Conservation (phyloP, 371 early-diverging fungal genomes). For the Mortierella sp. region DNA sequence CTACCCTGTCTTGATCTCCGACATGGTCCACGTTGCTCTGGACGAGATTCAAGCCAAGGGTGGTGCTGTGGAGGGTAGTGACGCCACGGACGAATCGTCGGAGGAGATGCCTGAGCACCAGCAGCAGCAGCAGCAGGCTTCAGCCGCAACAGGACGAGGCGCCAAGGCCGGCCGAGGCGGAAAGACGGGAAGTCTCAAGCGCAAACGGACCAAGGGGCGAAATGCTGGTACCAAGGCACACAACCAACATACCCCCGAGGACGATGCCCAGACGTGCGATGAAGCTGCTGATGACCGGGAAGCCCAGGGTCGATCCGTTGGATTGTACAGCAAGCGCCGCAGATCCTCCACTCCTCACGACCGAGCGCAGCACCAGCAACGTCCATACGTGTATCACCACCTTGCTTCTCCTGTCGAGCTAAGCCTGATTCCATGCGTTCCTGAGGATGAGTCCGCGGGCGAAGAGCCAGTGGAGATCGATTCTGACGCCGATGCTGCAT, state of each 20-base stretch:
- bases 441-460: neutral
- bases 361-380: neutral
- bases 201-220: neutral
- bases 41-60: slow-evolving; percentile 43
- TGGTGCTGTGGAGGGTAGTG: slow-evolving; percentile 27
- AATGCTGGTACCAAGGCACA: neutral
- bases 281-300: neutral
- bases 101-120: slow-evolving; percentile 28
- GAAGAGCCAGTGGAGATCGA: slow-evolving; percentile 8
- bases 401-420: slow-evolving; percentile 35
- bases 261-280: neutral
- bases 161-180: neutral
- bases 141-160: neutral
- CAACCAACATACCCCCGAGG: neutral
- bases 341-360: neutral
- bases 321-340: slow-evolving; percentile 18
- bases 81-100: slow-evolving; percentile 25
- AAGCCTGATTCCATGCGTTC: neutral
- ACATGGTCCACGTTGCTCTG: slow-evolving; percentile 46
- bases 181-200: neutral
- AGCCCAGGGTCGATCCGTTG: neutral
- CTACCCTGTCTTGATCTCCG: slow-evolving; percentile 51
- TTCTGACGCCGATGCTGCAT: too few species aligned
- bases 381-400: neutral
- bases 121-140: neutral